Base-by-base conservation (phyloP, 2,329 filamentous ascomycete species). In the Aspergillus alliaceus region DNA sequence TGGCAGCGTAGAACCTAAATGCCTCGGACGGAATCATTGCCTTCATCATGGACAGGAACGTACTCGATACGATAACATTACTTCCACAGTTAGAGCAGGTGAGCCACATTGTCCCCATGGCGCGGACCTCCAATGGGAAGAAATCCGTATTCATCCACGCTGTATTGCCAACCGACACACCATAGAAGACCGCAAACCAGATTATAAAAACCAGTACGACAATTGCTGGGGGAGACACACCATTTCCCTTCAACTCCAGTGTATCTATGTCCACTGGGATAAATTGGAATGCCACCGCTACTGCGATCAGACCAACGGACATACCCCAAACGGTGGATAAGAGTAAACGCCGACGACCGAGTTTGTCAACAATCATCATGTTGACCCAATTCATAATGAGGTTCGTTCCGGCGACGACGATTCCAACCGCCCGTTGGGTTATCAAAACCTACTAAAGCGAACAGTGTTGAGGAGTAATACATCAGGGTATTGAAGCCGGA, bases 1-100 rank as follows among this genome's bases (percentile, higher is more conserved):
- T 79, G 0, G 71, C 78, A 1, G 79, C 77, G 54, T 82, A 83
- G 66, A 83, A 82, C 6, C 79, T 80, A 58, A 83, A 84, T 0
- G 80, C 77, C 1, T 81, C 80, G 2, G 73, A 77, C 0, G 80
- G 79, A 0, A 80, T 82, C 53, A 76, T 79, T n/a, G 68, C 69
- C 59, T 82, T 74, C 75, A 82, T 82, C 75, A 76, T 76, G 27
- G 75, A 78, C 12, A 82, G 64, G 67, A 83, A 83, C 0, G 79
- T 82, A 3, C 77, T 80, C 7, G 78, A 70, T 46, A 82, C 75
- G 53, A 83, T 80, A 57, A 83, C 75, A 63, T 82, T 82, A 54
- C 68, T 74, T 9, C 73, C 76, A 79, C 78, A 80, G 65, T 72
- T 76, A 5, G 75, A 77, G 62, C 78, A 75, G 4, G 79, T 81